Evolutionary conservation across 345 rosid genomes (phyloP).

Genomic region (Trapa incisa): DNA sequence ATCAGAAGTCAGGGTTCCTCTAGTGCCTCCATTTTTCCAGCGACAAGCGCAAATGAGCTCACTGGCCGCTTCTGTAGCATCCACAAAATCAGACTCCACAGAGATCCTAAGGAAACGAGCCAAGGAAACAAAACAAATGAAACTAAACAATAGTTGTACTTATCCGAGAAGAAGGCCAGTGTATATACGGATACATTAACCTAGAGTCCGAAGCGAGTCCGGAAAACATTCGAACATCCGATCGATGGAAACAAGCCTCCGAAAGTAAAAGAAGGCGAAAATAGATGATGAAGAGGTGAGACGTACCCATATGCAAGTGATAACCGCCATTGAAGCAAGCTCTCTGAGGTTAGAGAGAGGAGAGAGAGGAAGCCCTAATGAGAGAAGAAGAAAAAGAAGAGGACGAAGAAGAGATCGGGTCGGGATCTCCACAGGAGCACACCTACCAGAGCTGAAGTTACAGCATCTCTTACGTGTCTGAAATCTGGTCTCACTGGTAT

Average conservation of each 20-base stretch:
- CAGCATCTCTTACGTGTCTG: not conserved
- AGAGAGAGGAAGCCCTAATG: conserved; percentile 7
- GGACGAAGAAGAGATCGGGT: not conserved
- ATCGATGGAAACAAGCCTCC: not conserved
- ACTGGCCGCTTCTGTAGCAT: not conserved
- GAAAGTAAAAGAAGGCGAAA: not conserved
- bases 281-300: not conserved
- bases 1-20: conserved; percentile 4
- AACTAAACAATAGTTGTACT: not conserved
- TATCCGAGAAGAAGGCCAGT: not conserved
- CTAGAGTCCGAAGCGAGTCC: not conserved
- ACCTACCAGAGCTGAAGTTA: not conserved
- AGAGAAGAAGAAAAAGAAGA: not conserved
- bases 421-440: not conserved
- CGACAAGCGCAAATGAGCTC: not conserved
- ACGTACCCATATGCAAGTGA: conserved; percentile 5
- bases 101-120: not conserved
- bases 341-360: not conserved
- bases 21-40: not conserved
- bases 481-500: not conserved
- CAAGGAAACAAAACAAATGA: not conserved
- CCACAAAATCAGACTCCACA: not conserved
- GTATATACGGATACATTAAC: not conserved
- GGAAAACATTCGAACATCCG: not conserved
- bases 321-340: conserved; percentile 13